phyloP scores from a whole-genome alignment of 148 eudicot species.

The Fagopyrum homotropicum region DNA sequence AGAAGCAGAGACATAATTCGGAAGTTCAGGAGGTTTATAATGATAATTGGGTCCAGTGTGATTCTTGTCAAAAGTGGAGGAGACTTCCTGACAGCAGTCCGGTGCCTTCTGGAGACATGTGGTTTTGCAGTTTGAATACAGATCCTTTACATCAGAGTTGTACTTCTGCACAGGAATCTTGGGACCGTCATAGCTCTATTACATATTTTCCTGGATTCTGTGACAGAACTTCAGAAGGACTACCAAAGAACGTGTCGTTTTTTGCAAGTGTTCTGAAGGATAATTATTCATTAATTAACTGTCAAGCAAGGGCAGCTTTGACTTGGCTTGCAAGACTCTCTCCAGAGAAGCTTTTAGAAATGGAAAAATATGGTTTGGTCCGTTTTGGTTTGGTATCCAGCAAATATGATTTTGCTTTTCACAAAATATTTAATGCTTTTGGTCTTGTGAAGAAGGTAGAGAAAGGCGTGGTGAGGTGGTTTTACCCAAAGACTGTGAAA shows the following conservation, averaged over 20 bases:
- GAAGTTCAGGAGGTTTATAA: conserved; percentile 23
- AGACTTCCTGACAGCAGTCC: conserved; percentile 38
- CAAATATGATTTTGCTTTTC: conserved; percentile 43
- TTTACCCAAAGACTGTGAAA: conserved; percentile 52
- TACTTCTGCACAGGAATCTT: conserved; percentile 65
- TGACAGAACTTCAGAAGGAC: conserved; percentile 54
- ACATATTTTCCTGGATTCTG: conserved; percentile 76
- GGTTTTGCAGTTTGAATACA: conserved; percentile 96
- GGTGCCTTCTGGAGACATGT: conserved; percentile 42
- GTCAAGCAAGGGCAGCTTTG: conserved; percentile 66
- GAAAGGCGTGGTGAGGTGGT: conserved; percentile 60
- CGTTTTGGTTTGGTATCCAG: conserved; percentile 44
- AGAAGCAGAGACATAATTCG: conserved; percentile 30
- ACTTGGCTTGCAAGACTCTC: conserved; percentile 85
- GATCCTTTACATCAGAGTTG: conserved; percentile 62
- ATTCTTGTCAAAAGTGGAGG: conserved; percentile 90
- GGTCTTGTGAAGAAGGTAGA: conserved; percentile 58
- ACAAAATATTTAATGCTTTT: conserved; percentile 74
- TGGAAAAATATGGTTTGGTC: conserved; percentile 76
- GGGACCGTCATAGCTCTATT: conserved; percentile 42
- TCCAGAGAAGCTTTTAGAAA: conserved; percentile 47
- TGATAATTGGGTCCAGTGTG: conserved; percentile 92
- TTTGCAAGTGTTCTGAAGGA: conserved; percentile 72
- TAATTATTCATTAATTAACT: conserved; percentile 44
- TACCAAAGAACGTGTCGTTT: conserved; percentile 73